Evolutionary conservation across 768 basidiomycete genomes (phyloP), one percentile per base, ranked within the genome.

Genomic region (Baorangia bicolor): DNA sequence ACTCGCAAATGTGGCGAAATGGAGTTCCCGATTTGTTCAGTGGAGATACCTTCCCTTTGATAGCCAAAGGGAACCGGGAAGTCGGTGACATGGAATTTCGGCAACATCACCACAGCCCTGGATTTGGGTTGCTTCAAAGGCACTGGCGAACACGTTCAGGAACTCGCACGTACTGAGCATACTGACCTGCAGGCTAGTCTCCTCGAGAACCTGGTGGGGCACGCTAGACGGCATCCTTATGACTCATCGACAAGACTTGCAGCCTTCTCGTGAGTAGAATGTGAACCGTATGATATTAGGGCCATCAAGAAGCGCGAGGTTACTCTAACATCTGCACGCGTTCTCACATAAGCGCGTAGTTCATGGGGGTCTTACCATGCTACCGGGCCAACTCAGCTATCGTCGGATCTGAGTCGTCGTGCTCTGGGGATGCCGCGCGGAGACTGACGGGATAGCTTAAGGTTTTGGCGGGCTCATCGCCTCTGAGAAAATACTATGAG

Each of bases 391-490:
- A 55, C 53, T 47, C 49, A 21, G 50, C 39, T 33, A 41, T 41
- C n/a, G 14, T 63, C 48, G 27, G 48, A 41, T 8, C 42, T n/a
- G 45, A 52, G 43, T 30, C 23, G 28, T 42, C 46, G 11, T 21
- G 34, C 18, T 31, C 49, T 41, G 13, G 34, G 25, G 31, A 44
- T 51, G 40, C n/a, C 13, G 21, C 48, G 38, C 30, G 20, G 21
- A 38, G 44, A 51, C 34, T 14, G 30, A 25, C 23, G 37, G 41
- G 34, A n/a, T 20, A 31, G 49, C 16, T 71, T 71, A 71, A 37
- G 62, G 65, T 48, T 73, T 71, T 21, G 65, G 64, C 28, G 67
- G 52, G 20, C 49, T 51, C 69, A 73, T 73, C 28, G 71, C 67
- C 58, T 71, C 70, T 73, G 66, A 39, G 51, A 50, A 43, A 54